Evolutionary conservation across 768 basidiomycete species (phyloP).

Genomic region (Tulasnella sp.): DNA sequence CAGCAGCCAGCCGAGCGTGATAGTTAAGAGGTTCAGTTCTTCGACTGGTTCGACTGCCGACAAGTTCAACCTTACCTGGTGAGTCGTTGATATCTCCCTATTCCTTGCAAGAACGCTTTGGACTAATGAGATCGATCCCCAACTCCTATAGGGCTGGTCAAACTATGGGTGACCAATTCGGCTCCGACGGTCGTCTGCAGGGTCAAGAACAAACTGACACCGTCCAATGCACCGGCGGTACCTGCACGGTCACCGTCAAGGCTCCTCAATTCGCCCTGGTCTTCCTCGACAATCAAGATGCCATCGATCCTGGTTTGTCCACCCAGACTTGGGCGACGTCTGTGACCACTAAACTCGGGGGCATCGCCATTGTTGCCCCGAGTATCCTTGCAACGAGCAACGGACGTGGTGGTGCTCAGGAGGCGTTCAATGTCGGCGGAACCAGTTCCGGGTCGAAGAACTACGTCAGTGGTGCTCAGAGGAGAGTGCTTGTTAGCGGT

Average conservation of each 20-base stretch:
- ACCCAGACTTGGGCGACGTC: constrained; percentile 49
- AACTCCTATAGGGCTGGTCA: constrained; percentile 11
- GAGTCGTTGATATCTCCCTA: neutral
- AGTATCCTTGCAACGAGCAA: constrained; percentile 55
- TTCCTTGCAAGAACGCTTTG: neutral
- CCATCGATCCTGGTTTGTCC: constrained; percentile 14
- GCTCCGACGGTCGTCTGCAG: constrained; percentile 20
- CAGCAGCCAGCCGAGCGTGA: constrained; percentile 2
- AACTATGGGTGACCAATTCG: constrained; percentile 16
- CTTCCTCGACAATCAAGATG: neutral
- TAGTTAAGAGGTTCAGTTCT: constrained; percentile 11
- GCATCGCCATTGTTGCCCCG: constrained; percentile 49
- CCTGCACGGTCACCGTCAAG: constrained; percentile 9
- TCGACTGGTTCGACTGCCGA: constrained; percentile 10
- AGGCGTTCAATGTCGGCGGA: constrained; percentile 1
- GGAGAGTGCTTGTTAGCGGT: neutral
- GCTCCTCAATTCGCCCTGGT: constrained; percentile 20
- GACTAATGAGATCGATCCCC: neutral
- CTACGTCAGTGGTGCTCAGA: neutral
- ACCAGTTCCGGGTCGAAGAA: neutral
- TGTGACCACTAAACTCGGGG: constrained; percentile 36
- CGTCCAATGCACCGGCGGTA: constrained; percentile 10
- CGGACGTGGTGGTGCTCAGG: constrained; percentile 37
- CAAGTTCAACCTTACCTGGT: constrained; percentile 17
- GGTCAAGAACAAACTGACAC: constrained; percentile 9